Evolutionary conservation across 2,329 filamentous ascomycete genomes (phyloP), one percentile per base, ranked within the genome.

Genomic region (Chaetomiaceae sp.): DNA sequence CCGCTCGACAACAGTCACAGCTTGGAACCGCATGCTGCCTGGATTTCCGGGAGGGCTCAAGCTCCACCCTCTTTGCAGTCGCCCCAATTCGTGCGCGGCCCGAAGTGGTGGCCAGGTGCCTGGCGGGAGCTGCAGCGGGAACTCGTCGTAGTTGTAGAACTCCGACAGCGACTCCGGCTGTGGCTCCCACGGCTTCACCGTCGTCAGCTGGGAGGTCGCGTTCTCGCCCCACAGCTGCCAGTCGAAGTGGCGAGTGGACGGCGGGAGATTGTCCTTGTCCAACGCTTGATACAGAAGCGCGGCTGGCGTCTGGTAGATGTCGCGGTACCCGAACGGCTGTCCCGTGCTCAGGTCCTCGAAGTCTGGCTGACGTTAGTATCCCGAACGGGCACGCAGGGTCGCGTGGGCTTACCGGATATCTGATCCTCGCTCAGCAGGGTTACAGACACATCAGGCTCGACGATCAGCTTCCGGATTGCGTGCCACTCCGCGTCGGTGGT

Each of bases 291-390:
- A 56, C 14, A 57, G 30, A 11, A 35, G 2, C 0, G 10, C 9
- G 3, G 11, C 8, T 1, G 35, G 30, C 2, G 48, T 52, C 15
- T 45, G 9, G 43, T 57, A 56, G 26, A 52, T 56, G 15, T 55
- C 45, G 10, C 45, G 52, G 41, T 48, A 53, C 1, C 55, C 55
- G 20, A 54, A 57, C 4, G 50, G 45, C 22, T 53, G 53, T 7
- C 45, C 24, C 9, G 14, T 26, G 4, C 48, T 26, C 2, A 27
- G 11, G 22, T 43, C 30, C 0, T 41, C 38, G 9, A 51, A 50
- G 10, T 11, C 45, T 49, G 15, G 4, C 20, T 32, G n/a, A n/a
- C 7, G 32, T 38, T 29, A 45, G 33, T 30, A 32, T 11, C 29
- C 17, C 14, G 3, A n/a, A n/a, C 4, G 10, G 6, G 1, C 6